Base-by-base conservation (phyloP, 2,329 filamentous ascomycete genomes). In the Colletotrichum navitas region DNA sequence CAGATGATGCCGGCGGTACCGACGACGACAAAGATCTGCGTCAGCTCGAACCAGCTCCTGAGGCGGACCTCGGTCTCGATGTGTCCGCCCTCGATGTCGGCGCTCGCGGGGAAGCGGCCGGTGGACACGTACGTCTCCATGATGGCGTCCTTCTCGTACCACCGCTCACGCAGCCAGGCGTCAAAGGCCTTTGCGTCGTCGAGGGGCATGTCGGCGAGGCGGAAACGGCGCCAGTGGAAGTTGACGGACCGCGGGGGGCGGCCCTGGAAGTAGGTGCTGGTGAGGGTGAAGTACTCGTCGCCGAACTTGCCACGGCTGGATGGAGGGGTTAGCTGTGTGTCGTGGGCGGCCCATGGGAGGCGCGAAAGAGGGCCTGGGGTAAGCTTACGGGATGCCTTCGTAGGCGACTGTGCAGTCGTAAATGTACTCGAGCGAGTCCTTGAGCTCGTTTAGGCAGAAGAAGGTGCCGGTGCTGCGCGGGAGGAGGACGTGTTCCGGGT, bases 351-450 rank as follows among this genome's bases (percentile, higher is more conserved):
- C 16, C 6, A 6, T 1, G 18, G 18, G 18, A 24, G 10, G 24
- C 43, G 21, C 43, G n/a, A 45, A n/a, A 45, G 43, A 8, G 3
- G 4, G 26, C 63, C 10, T 3, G 52, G 32, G 10, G 34, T 4
- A 5, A 18, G 92, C 94, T 86, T 88, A 95, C 92, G 93, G 93
- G 54, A 97, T 89, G 18, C 96, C 95, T 81, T 98, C 95, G 78
- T 99, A 99, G 5, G 94, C 95, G 68, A 99, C 92, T 0, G 96
- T 98, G 81, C 95, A 98, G 81, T 97, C 94, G 76, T 97, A 97
- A 0, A 97, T 85, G 83, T 93, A 97, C 14, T 96, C 92, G 0
- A 95, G 90, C 0, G 91, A 91, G 11, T 87, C 89, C 76, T 89
- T 89, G 18, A 97, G 84, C 80, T 97, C 91, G 73, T 91, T 91